phyloP scores from a whole-genome alignment of 768 basidiomycete species.

The Sistotremastrum suecicum region DNA sequence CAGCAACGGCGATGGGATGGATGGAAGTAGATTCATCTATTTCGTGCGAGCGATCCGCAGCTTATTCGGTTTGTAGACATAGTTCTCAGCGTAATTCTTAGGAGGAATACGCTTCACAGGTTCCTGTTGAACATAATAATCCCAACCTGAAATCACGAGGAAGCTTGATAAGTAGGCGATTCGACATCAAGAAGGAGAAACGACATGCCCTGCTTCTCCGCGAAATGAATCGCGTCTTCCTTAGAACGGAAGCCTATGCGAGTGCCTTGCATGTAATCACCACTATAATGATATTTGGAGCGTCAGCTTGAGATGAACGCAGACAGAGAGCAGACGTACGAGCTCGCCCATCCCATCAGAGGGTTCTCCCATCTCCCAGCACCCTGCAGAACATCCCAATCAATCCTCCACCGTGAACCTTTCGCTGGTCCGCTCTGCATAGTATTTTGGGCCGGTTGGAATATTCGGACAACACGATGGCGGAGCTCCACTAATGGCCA shows the following conservation, averaged over 20 bases:
- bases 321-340: conserved; percentile 36
- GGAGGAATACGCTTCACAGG: conserved; percentile 57
- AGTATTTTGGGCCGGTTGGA: conserved; percentile 82
- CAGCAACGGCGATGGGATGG: background rate
- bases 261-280: conserved; percentile 93
- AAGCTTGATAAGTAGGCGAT: conserved; percentile 5
- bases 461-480: conserved; percentile 82
- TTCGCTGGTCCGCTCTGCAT: conserved; percentile 90
- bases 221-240: conserved; percentile 88
- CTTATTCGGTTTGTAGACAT: conserved; percentile 62
- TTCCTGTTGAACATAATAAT: conserved; percentile 68
- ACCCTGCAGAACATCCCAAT: conserved; percentile 85
- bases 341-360: conserved; percentile 93
- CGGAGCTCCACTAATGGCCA: conserved; percentile 54
- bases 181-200: background rate
- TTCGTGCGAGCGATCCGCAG: conserved; percentile 83
- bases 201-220: conserved; percentile 82
- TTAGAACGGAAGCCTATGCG: conserved; percentile 70
- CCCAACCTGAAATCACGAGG: conserved; percentile 53
- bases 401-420: conserved; percentile 81
- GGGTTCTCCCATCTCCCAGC: conserved; percentile 96
- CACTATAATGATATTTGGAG: conserved; percentile 27
- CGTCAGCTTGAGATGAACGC: background rate
- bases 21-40: conserved; percentile 30
- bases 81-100: conserved; percentile 90